Conservation (phyloP, 2,329 filamentous ascomycete species). For the Chaetomium olivaceum region DNA sequence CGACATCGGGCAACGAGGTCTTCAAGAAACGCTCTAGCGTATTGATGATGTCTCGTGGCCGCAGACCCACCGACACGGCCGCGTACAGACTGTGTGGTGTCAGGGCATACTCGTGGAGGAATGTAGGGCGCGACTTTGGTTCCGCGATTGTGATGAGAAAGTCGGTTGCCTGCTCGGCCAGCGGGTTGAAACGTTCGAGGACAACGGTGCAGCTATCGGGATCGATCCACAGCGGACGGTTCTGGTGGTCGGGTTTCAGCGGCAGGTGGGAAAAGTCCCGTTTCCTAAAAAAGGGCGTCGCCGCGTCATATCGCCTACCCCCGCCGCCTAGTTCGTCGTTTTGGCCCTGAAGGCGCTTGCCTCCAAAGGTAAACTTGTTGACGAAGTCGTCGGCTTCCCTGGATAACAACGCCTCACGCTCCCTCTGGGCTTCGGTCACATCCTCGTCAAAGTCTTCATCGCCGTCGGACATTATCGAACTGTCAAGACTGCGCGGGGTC, state of each 20-base stretch:
- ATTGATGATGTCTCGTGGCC: slow-evolving; percentile 84
- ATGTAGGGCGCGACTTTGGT: slow-evolving; percentile 83
- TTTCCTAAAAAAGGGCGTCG: slow-evolving; percentile 38
- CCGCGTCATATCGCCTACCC: slow-evolving; percentile 33
- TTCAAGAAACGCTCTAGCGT: slow-evolving; percentile 88
- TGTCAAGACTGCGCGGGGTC: slow-evolving; percentile 60
- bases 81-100: slow-evolving; percentile 93
- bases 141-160: slow-evolving; percentile 96
- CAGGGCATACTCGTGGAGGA: slow-evolving; percentile 90
- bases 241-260: slow-evolving; percentile 84
- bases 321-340: slow-evolving; percentile 22
- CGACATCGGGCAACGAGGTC: slow-evolving; percentile 77
- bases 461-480: slow-evolving; percentile 36
- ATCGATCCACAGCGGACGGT: slow-evolving; percentile 92
- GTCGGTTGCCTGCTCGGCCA: slow-evolving; percentile 84
- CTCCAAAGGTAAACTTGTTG: slow-evolving; percentile 32
- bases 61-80: slow-evolving; percentile 90
- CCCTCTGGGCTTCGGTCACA: slow-evolving; percentile 49
- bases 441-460: slow-evolving; percentile 56
- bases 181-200: slow-evolving; percentile 87
- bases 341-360: slow-evolving; percentile 48
- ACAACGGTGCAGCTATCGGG: slow-evolving; percentile 83
- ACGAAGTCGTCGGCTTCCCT: slow-evolving; percentile 63
- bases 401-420: slow-evolving; percentile 55
- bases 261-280: slow-evolving; percentile 77